Evolutionary conservation across 768 basidiomycete species (phyloP).

Genomic region (Lanmaoa rubissima): DNA sequence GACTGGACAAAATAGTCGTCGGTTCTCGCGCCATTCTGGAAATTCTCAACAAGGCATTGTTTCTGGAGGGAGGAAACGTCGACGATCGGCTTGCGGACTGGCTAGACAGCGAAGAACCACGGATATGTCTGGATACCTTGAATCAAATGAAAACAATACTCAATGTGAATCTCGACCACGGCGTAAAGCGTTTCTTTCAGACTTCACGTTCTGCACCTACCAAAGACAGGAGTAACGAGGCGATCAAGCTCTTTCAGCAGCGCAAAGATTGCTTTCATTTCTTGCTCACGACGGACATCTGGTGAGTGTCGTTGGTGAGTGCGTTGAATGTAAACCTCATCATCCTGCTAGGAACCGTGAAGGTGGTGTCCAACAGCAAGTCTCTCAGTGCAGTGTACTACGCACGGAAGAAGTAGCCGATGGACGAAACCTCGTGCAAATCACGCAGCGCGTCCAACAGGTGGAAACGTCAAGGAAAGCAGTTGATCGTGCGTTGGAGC

Average conservation of each 20-base stretch:
- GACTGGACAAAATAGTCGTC: constrained; percentile 8
- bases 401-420: background rate
- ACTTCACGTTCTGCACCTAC: no score
- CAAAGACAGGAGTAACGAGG: background rate
- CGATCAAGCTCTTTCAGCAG: constrained; percentile 4
- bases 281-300: constrained; percentile 2
- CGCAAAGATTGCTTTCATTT: background rate
- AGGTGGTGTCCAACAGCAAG: background rate
- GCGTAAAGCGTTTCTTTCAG: background rate
- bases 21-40: constrained; percentile 2
- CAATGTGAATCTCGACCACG: background rate
- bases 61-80: background rate
- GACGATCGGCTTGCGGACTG: constrained; percentile 9
- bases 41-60: background rate
- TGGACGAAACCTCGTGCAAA: background rate
- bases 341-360: background rate
- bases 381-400: background rate
- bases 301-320: background rate
- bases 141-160: constrained; percentile 3
- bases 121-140: constrained; percentile 4
- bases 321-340: background rate
- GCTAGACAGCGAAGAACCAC: background rate
- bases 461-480: background rate
- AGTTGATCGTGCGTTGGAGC: background rate
- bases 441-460: background rate